Evolutionary conservation across 208 protist species (phyloP), one percentile per base, ranked within the genome.

Genomic region (Leishmania tropica): DNA sequence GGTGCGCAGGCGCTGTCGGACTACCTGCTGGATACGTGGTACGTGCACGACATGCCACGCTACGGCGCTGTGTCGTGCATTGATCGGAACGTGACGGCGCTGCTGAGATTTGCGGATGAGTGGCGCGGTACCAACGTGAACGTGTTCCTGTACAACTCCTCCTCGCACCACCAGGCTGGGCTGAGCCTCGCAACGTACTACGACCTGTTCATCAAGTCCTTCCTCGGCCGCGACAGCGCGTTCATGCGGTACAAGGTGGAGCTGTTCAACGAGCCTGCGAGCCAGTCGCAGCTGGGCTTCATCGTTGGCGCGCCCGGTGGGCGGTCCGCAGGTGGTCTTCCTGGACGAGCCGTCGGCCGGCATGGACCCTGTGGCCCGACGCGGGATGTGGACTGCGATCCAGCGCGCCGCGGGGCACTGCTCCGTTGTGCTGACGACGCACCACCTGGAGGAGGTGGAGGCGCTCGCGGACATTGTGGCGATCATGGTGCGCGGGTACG

Each of bases 391-490:
- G 95, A 88, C 70, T 21, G 86, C 85, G 65, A 94, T 94, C 64
- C 86, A 92, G 80, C 73, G 64, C 58, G 83, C 91, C 24, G 40
- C 92, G 10, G 42, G 45, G 4, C 65, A 90, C 84, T 95, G 91
- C 87, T 90, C 93, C 17, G 88, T 96, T 10, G 89, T 96, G 83
- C 84, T 99, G 75, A 98, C 97, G 73, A 98, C 97, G 72, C 97
- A 99, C 82, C 95, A 98, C 75, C 87, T 99, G 87, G 96, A 98
- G 80, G 97, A 99, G 90, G 92, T 94, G 80, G 96, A 98, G 83
- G 94, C 93, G 5, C 83, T 99, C 13, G 92, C 91, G 45, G 72
- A 88, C 73, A 81, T 83, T 28, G 84, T 97, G 17, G 92, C 90
- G 21, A 97, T 99, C 67, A 98, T 99, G 93, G 85, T 88, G 48